Percentiles rank a stretch among this genome's conserved stretches.
Conservation (phyloP, 129 eudicot species). For the Sambucus nigra region DNA sequence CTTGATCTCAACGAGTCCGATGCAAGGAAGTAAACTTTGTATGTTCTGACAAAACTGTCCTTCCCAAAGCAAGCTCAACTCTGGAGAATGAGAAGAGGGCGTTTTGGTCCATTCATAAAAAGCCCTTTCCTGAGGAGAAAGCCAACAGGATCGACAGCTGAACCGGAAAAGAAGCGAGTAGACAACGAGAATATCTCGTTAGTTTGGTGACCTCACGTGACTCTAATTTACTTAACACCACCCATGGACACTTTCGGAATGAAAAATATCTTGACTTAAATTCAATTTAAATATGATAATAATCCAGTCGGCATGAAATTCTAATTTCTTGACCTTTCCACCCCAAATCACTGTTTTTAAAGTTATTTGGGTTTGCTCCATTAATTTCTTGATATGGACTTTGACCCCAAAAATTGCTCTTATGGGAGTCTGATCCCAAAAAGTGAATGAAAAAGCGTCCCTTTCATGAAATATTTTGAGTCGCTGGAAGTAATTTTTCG, state of each 20-base stretch:
- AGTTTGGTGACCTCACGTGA: slow-evolving; percentile 1
- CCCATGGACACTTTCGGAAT: slow-evolving; percentile 8
- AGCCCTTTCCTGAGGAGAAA: background rate
- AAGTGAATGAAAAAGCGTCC: too few relatives aligned
- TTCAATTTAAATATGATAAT: too few relatives aligned
- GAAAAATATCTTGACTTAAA: too few relatives aligned
- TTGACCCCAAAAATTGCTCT: too few relatives aligned
- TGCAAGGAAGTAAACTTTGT: background rate
- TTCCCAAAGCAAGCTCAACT: background rate
- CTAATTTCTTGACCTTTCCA: too few relatives aligned
- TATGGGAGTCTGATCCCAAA: too few relatives aligned
- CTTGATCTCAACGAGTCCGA: slow-evolving; percentile 18
- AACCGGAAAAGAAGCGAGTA: slow-evolving; percentile 8
- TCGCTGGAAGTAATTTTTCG: too few relatives aligned
- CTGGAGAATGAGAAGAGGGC: background rate
- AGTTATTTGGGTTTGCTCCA: too few relatives aligned
- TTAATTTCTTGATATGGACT: too few relatives aligned
- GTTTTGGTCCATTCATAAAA: background rate
- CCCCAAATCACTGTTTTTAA: too few relatives aligned
- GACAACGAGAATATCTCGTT: background rate
- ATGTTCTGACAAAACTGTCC: slow-evolving; percentile 2
- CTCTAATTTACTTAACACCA: background rate
- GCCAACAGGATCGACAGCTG: slow-evolving; percentile 10
- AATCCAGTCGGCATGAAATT: too few relatives aligned
- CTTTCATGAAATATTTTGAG: too few relatives aligned